phyloP scores from a whole-genome alignment of 305 asterid species.

The Fraxinus ornus region DNA sequence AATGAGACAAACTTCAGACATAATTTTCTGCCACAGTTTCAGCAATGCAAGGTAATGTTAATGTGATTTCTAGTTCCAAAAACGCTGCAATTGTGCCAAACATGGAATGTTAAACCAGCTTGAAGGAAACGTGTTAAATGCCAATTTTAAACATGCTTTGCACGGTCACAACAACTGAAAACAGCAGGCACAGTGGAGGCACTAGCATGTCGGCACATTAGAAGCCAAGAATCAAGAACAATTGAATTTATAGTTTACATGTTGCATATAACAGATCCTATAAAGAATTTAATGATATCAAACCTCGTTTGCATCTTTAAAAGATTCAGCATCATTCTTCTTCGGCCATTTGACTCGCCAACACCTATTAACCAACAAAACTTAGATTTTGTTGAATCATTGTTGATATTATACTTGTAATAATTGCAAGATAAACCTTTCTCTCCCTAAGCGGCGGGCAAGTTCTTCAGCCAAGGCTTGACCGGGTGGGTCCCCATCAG shows the following conservation, averaged over 20 bases:
- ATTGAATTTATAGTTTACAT: not conserved
- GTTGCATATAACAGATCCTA: not conserved
- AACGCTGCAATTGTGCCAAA: not conserved
- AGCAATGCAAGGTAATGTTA: not conserved
- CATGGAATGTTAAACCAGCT: not conserved
- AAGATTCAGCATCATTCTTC: slow-evolving; percentile 52
- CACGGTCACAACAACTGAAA: not conserved
- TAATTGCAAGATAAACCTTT: slow-evolving; percentile 45
- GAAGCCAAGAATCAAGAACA: not conserved
- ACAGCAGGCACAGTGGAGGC: not conserved
- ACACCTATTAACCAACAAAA: slow-evolving; percentile 61
- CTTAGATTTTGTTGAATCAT: slow-evolving; percentile 10
- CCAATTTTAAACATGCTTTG: not conserved
- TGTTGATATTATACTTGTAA: not conserved
- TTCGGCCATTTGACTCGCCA: slow-evolving; percentile 95
- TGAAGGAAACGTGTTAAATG: not conserved
- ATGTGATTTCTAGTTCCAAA: not conserved
- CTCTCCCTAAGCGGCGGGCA: slow-evolving; percentile 96
- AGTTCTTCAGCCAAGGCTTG: slow-evolving; percentile 98
- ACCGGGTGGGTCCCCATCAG: slow-evolving; percentile 90
- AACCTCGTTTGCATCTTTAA: slow-evolving; percentile 98
- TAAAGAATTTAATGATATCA: slow-evolving; percentile 3
- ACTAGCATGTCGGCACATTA: not conserved
- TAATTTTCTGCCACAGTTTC: not conserved
- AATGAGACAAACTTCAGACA: not conserved